phyloP scores from a whole-genome alignment of 73 alveolate genomes.

The Uronychia binucleata region DNA sequence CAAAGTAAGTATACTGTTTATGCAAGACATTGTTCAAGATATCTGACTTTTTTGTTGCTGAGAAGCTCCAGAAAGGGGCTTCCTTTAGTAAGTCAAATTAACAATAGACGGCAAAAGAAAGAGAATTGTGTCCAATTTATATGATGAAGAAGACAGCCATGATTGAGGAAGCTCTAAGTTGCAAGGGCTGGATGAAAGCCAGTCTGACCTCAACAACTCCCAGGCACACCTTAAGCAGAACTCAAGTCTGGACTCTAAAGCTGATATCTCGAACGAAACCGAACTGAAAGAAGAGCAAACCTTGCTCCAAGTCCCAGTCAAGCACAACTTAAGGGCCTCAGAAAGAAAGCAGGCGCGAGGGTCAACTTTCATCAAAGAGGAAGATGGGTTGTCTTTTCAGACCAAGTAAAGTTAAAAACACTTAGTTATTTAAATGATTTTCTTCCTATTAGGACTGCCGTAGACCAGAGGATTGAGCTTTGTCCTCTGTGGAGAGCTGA shows the following conservation, averaged over 20 bases:
- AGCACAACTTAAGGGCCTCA: neutral
- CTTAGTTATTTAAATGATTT: neutral
- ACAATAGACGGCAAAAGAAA: neutral
- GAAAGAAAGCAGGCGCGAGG: no score
- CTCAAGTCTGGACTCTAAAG: neutral
- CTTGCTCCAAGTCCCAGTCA: neutral
- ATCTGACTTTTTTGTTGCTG: neutral
- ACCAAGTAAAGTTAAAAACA: neutral
- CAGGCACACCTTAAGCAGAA: no score
- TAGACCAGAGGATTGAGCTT: neutral
- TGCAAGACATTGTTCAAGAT: neutral
- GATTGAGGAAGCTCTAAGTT: no score
- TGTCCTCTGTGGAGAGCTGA: neutral
- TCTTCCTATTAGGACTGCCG: neutral
- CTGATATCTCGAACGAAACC: neutral
- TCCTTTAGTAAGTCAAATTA: neutral
- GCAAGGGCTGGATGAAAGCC: no score
- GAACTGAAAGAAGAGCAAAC: neutral
- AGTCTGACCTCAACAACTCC: no score
- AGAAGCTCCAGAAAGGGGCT: neutral
- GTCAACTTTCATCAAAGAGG: neutral
- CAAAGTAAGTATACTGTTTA: neutral
- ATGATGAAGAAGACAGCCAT: neutral
- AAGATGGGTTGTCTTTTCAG: neutral
- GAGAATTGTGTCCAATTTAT: neutral